A percentile compares a stretch with the other conserved stretches of the same genome.
Evolutionary conservation across 768 basidiomycete species (phyloP).

Genomic region (Auriscalpium orientale): DNA sequence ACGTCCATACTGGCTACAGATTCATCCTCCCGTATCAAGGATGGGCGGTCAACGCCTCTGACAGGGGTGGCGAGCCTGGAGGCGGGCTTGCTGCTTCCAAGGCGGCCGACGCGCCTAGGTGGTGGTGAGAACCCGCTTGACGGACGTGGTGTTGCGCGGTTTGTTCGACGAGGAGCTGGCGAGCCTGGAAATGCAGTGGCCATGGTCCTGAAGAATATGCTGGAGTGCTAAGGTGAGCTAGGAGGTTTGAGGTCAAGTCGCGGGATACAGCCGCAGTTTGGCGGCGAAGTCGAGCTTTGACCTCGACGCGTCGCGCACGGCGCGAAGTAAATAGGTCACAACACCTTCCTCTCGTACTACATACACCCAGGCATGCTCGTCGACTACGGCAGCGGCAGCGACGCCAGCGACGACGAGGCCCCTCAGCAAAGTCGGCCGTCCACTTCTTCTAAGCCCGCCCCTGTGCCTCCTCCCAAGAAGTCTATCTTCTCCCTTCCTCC

Average conservation of each 20-base stretch:
- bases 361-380: slow-evolving; percentile 47
- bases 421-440: slow-evolving; percentile 11
- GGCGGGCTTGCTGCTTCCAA: slow-evolving; percentile 24
- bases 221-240: neutral
- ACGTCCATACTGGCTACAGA: slow-evolving; percentile 53
- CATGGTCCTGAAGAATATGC: neutral
- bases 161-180: slow-evolving; percentile 14
- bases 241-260: neutral
- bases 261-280: neutral
- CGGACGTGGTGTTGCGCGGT: slow-evolving; percentile 9
- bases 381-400: slow-evolving; percentile 72
- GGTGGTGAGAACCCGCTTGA: slow-evolving; percentile 19
- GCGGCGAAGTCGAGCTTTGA: neutral
- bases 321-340: neutral
- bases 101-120: slow-evolving; percentile 20
- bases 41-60: slow-evolving; percentile 20
- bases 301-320: slow-evolving; percentile 2
- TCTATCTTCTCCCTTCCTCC: slow-evolving; percentile 30
- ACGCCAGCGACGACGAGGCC: slow-evolving; percentile 42
- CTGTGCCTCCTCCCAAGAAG: slow-evolving; percentile 22
- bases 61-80: slow-evolving; percentile 40
- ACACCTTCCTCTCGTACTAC: neutral
- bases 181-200: slow-evolving; percentile 14
- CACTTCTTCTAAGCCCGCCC: slow-evolving; percentile 8
- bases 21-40: slow-evolving; percentile 35